phyloP scores from a whole-genome alignment of 2,329 filamentous ascomycete genomes.

The Rutstroemia sp. region DNA sequence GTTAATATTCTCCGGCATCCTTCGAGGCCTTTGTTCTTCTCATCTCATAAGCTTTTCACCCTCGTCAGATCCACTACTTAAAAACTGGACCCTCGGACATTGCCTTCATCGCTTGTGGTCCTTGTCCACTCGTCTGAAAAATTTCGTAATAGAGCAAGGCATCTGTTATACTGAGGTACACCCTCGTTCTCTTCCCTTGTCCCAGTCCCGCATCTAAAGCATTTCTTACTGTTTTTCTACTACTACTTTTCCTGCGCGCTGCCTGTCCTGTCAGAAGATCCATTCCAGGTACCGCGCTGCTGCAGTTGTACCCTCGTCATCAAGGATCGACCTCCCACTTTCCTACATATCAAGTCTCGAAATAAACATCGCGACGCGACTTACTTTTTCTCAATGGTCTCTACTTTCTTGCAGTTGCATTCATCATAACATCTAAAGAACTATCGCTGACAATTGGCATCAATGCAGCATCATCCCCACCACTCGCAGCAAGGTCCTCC shows the following conservation, averaged over 20 bases:
- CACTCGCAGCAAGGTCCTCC: constrained; percentile 65
- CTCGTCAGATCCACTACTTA: constrained; percentile 26
- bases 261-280: constrained; percentile 24
- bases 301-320: constrained; percentile 28
- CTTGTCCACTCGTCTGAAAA: constrained; percentile 20
- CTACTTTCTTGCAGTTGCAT: constrained; percentile 24
- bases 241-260: constrained; percentile 14
- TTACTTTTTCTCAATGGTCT: constrained; percentile 27
- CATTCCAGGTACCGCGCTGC: constrained; percentile 21
- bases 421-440: constrained; percentile 14
- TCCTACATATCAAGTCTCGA: constrained; percentile 24
- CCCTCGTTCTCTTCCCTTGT: constrained; percentile 27
- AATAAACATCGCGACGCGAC: constrained; percentile 29
- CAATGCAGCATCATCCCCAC: constrained; percentile 66
- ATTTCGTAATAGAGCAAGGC: constrained; percentile 27
- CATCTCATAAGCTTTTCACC: constrained; percentile 14
- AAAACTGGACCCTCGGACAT: constrained; percentile 27
- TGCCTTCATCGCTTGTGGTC: constrained; percentile 23
- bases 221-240: constrained; percentile 15
- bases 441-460: constrained; percentile 22
- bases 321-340: constrained; percentile 26
- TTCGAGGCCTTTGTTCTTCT: constrained; percentile 12
- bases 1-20: constrained; percentile 20
- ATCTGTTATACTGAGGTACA: constrained; percentile 29
- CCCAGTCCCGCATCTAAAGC: constrained; percentile 14